Conservation (phyloP, 2,329 filamentous ascomycete species). For the Ambrosiella xylebori region DNA sequence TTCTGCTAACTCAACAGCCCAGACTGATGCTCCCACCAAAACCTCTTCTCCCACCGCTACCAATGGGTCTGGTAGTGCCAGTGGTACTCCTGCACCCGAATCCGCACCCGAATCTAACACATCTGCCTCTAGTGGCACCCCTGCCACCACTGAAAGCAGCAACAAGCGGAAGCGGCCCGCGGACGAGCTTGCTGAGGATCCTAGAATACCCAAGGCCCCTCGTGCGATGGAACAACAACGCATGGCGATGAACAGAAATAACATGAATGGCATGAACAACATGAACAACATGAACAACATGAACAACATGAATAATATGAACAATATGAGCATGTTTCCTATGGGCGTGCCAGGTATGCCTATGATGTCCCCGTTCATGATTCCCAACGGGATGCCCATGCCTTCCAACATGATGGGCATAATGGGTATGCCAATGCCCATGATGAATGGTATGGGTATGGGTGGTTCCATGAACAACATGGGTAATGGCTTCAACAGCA, state of each 20-base stretch:
- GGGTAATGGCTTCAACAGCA: slow-evolving; percentile 10
- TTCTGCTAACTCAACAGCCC: slow-evolving; percentile 14
- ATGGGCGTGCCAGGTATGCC: slow-evolving; percentile 27
- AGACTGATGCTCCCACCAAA: slow-evolving; percentile 20
- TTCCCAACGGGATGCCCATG: slow-evolving; percentile 16
- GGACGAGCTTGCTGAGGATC: slow-evolving; percentile 50
- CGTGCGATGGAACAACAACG: slow-evolving; percentile 40
- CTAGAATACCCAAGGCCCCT: slow-evolving; percentile 44
- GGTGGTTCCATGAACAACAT: slow-evolving; percentile 7
- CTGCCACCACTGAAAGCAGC: slow-evolving; percentile 16
- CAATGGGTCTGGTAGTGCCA: background rate
- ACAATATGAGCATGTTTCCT: slow-evolving; percentile 26
- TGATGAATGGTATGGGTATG: slow-evolving; percentile 9
- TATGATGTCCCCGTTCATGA: slow-evolving; percentile 13
- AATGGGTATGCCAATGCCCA: slow-evolving; percentile 21
- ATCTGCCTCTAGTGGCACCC: background rate
- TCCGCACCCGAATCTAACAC: slow-evolving; percentile 1
- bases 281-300: slow-evolving; percentile 25
- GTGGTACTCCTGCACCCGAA: slow-evolving; percentile 1
- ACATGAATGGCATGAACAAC: slow-evolving; percentile 25
- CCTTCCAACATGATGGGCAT: slow-evolving; percentile 18
- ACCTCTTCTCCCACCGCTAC: slow-evolving; percentile 4
- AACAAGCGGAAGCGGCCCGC: slow-evolving; percentile 63
- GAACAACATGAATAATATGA: slow-evolving; percentile 24
- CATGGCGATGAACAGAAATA: slow-evolving; percentile 22